These are phyloP conservation scores for Boletus barrowsii DNA, from an alignment of 768 basidiomycete species.

Conservation along the genomic window DNA sequence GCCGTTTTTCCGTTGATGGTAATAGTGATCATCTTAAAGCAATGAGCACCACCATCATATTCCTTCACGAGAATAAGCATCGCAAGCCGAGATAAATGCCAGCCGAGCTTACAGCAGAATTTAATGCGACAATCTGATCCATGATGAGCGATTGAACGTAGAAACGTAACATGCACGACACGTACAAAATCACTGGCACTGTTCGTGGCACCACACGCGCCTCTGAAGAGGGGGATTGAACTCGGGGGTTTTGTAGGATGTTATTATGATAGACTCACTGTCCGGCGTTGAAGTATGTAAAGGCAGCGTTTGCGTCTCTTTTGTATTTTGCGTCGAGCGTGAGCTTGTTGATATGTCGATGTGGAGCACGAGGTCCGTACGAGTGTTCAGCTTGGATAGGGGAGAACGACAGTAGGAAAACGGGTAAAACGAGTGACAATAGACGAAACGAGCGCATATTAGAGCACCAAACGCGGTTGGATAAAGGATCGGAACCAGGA, in stretches of 20 bases:
- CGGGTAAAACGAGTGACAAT: conserved; percentile 22
- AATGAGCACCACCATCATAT: conserved; percentile 39
- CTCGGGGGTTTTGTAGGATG: neutral
- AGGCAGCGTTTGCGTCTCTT: conserved; percentile 15
- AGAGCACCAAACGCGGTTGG: conserved; percentile 8
- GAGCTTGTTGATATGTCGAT: conserved; percentile 1
- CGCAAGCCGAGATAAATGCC: neutral
- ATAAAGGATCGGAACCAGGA: neutral
- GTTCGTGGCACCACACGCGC: conserved; percentile 36
- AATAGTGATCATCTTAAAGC: conserved; percentile 45
- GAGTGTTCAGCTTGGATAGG: conserved; percentile 6
- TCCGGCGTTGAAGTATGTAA: conserved; percentile 30
- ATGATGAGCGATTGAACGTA: neutral
- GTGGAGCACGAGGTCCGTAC: conserved; percentile 11
- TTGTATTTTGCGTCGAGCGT: conserved; percentile 8
- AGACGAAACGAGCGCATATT: conserved; percentile 29
- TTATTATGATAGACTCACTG: conserved; percentile 12
- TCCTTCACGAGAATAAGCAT: conserved; percentile 29
- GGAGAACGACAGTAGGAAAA: conserved; percentile 15
- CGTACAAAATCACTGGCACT: conserved; percentile 28
- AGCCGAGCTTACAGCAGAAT: conserved; percentile 33
- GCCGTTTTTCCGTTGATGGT: conserved; percentile 35
- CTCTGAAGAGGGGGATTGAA: conserved; percentile 27
- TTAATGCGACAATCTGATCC: conserved; percentile 44
- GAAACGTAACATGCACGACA: neutral